Base-by-base conservation (phyloP, 129 eudicot species). In the Flaveria sonorensis region DNA sequence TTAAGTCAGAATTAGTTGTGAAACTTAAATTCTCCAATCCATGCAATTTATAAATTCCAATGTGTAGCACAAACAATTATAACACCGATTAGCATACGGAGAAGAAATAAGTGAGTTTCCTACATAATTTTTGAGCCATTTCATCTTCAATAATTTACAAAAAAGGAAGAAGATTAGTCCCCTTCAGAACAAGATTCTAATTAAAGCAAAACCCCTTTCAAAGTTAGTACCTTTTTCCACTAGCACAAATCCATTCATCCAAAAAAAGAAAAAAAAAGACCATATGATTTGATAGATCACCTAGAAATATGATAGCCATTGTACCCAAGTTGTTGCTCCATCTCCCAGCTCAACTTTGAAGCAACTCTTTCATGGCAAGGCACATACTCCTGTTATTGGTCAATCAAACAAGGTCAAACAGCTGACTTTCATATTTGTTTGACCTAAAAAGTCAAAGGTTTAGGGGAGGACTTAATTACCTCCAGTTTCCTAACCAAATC, bases 281-380 rank as follows among this genome's bases (percentile, higher is more conserved):
- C 75, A 42, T 55, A 40, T 59, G 68, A 67, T 40, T 46, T 77
- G 64, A 81, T 26, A 42, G 46, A 81, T 82, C 82, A 85, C 73
- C 85, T 86, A 43, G 87, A 77, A 42, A 85, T 81, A 53, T 77
- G 79, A 80, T 60, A 83, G 18, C 73, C 81, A 26, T 77, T 73
- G 67, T 84, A 84, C 19, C 76, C 86, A 60, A 87, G 61, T 28
- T 87, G 84, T 48, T 87, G 84, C 71, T 87, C 91, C 72, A 74
- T 79, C 77, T 87, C 86, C 91, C 91, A 87, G 60, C 82, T 84
- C 68, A 78, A 68, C 75, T 87, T 81, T 50, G 88, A 64, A 26
- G 88, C 82, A 40, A 84, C 88, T 70, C 84, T 66, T 78, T 87
- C 88, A 81, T 87, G 88, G 71, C 86, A 32, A 23, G 91, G 91